Base-by-base conservation (phyloP, 2,329 filamentous ascomycete genomes). In the Epichloe sylvatica region DNA sequence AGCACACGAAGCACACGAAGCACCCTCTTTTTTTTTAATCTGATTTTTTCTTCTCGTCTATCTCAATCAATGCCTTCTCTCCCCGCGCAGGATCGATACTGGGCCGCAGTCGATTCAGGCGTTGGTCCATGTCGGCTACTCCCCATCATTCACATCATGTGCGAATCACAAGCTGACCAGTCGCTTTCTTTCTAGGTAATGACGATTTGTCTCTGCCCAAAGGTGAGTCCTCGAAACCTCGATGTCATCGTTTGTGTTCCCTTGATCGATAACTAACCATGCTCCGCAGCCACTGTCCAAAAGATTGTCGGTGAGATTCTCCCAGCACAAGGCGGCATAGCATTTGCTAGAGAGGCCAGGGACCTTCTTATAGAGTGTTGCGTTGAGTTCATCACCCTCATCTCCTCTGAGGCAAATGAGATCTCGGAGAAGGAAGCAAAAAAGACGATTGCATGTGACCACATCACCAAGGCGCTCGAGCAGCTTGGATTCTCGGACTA, bases 361-460 rank as follows among this genome's bases (percentile, higher is more conserved):
- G 92, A 98, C 63, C 76, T 97, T 3, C 76, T 98, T 47, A 98
- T 98, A 61, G 92, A 97, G 72, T 97, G 92, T 71, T 98, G 92
- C 63, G 91, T 98, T 61, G 92, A 98, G 67, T 98, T 98, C 67
- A 96, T 98, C 67, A 97, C 92, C 17, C 80, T 98, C 61, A 86
- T 98, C 59, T 96, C 90, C n/a, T 94, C 88, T 45, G 91, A 98
- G 71, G 92, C 92, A 54, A 98, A 98, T 68, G 92, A 98, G 61
- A 98, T 98, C 56, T 94, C 90, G 12, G 92, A 98, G 66, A 95
- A 95, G 68, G 92, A 98, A 62, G 88, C 90, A 46, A 98, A 98
- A 98, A 98, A 98, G 77, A 98, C 92, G 4, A 98, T 98, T 59
- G 91, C 91, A 12, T 94, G 88, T 66, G 92, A 98, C 61, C 92